Evolutionary conservation across 164 flowering plant species (phyloP).

Genomic region (Berberis vulgaris): DNA sequence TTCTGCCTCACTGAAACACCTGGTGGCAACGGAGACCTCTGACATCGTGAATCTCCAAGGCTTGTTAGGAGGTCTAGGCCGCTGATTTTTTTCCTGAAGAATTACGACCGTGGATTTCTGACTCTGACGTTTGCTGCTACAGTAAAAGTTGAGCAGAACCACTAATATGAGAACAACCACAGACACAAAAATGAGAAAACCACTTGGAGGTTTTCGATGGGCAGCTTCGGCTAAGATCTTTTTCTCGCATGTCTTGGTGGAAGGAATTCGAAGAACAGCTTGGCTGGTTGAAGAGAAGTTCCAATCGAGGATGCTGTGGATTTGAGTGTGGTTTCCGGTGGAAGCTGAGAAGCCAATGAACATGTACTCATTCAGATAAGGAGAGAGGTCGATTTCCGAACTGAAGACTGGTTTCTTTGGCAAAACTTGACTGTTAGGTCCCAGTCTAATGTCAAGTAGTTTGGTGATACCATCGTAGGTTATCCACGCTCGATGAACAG

Average conservation of each 20-base stretch:
- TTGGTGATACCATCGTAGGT: conserved; percentile 26
- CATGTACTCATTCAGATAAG: conserved; percentile 42
- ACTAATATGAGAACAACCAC: conserved; percentile 24
- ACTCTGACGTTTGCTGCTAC: conserved; percentile 13
- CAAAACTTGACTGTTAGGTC: conserved; percentile 6
- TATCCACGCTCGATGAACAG: conserved; percentile 34
- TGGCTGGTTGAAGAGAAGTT: conserved; percentile 12
- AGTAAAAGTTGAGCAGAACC: conserved; percentile 22
- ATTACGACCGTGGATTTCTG: neutral
- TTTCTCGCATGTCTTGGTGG: conserved; percentile 8
- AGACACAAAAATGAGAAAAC: conserved; percentile 30
- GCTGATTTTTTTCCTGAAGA: conserved; percentile 15
- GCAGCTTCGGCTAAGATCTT: conserved; percentile 2
- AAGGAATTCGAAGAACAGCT: conserved; percentile 11
- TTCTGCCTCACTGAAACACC: conserved; percentile 34
- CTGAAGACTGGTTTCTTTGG: conserved; percentile 4
- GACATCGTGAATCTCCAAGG: conserved; percentile 34
- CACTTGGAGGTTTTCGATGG: conserved; percentile 16
- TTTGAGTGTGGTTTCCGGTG: conserved; percentile 33
- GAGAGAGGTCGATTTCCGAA: conserved; percentile 6
- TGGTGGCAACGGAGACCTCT: conserved; percentile 31
- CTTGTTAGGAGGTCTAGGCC: conserved; percentile 41
- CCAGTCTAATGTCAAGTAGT: conserved; percentile 29
- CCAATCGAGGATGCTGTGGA: conserved; percentile 32
- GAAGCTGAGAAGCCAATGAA: conserved; percentile 62